phyloP scores from a whole-genome alignment of 805 yeast species.

The Wickerhamomyces kurtzmanii region DNA sequence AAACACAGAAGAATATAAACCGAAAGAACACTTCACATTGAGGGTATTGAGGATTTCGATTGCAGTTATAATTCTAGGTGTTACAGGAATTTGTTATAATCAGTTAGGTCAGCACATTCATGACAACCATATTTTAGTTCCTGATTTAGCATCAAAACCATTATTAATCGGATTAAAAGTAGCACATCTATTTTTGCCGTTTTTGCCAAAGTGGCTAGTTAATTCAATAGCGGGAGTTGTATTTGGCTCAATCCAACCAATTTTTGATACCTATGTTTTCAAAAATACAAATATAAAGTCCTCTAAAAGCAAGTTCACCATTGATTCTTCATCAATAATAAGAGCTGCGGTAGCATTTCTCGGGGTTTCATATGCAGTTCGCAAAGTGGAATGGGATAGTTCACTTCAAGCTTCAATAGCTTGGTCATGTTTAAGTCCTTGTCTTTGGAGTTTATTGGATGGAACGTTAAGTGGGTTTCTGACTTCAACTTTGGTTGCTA shows the following conservation, averaged over 20 bases:
- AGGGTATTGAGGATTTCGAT: neutral
- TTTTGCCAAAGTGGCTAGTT: slow-evolving; percentile 16
- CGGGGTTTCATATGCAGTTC: slow-evolving; percentile 63
- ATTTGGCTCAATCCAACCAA: slow-evolving; percentile 48
- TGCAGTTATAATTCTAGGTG: slow-evolving; percentile 19
- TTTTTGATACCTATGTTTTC: slow-evolving; percentile 17
- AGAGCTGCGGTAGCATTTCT: slow-evolving; percentile 48
- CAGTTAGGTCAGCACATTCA: slow-evolving; percentile 42
- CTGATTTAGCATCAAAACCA: slow-evolving; percentile 30
- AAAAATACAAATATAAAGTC: slow-evolving; percentile 6
- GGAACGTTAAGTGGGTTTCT: slow-evolving; percentile 45
- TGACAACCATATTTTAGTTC: slow-evolving; percentile 34
- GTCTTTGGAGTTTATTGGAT: slow-evolving; percentile 59
- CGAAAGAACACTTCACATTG: neutral
- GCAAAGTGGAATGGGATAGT: slow-evolving; percentile 61
- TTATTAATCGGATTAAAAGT: slow-evolving; percentile 23
- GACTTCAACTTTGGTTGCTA: slow-evolving; percentile 21
- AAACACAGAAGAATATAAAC: slow-evolving; percentile 11
- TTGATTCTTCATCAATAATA: slow-evolving; percentile 14
- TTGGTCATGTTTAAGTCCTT: slow-evolving; percentile 54
- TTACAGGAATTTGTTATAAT: slow-evolving; percentile 44
- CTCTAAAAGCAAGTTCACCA: slow-evolving; percentile 6
- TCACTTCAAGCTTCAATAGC: slow-evolving; percentile 54
- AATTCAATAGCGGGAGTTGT: slow-evolving; percentile 43
- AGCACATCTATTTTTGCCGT: slow-evolving; percentile 4